phyloP scores from a whole-genome alignment of 225 moss, liverwort and hornwort genomes.

The Rhytidiadelphus loreus region DNA sequence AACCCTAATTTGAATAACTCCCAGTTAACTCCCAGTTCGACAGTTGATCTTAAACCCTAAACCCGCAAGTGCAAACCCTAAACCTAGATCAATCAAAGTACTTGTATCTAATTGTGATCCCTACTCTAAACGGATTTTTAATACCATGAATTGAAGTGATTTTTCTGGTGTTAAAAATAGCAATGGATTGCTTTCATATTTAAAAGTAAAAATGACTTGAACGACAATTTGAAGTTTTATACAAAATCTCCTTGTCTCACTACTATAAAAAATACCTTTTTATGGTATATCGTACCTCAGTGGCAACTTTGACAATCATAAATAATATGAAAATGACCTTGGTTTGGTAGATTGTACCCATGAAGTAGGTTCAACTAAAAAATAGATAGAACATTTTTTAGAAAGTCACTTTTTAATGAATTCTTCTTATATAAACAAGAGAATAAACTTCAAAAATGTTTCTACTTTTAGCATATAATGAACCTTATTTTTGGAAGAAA shows the following conservation, averaged over 20 bases:
- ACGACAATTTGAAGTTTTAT: not conserved
- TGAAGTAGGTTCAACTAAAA: no score
- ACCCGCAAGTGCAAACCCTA: not conserved
- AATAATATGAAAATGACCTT: no score
- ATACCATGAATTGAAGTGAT: no score
- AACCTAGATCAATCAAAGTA: not conserved
- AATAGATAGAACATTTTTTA: no score
- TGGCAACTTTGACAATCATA: no score
- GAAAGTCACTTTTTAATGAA: no score
- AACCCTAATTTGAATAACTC: not conserved
- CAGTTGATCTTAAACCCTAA: not conserved
- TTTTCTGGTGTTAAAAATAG: not conserved
- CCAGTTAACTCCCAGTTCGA: not conserved
- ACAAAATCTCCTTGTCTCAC: not conserved
- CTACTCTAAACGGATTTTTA: not conserved
- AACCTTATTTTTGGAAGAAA: no score
- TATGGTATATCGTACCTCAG: not conserved
- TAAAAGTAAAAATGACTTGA: not conserved
- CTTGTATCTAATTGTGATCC: not conserved
- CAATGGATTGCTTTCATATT: not conserved
- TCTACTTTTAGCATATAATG: no score
- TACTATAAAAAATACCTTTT: not conserved
- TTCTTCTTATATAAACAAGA: no score
- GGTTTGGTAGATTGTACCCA: no score
- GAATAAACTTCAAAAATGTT: no score